phyloP scores from a whole-genome alignment of 805 yeast species.

The Jamesozyma rosinii region DNA sequence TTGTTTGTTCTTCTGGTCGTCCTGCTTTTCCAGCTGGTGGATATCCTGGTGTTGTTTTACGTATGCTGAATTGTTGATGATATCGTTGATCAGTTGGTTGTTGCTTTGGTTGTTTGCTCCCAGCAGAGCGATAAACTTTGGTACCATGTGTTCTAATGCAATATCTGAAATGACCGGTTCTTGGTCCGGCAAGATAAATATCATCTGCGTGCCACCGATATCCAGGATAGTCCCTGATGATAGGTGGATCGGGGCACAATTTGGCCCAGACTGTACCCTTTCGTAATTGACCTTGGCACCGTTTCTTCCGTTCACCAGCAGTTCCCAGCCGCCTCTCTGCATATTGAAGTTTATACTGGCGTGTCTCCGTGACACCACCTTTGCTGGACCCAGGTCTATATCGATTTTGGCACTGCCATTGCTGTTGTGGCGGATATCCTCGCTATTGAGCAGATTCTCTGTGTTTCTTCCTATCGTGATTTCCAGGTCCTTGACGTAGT shows the following conservation, averaged over 20 bases:
- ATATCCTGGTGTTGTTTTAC: constrained; percentile 10
- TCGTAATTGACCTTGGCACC: constrained; percentile 83
- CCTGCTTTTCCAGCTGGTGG: constrained; percentile 5
- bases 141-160: constrained; percentile 29
- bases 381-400: constrained; percentile 93
- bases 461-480: constrained; percentile 86
- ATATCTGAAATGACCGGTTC: constrained; percentile 52
- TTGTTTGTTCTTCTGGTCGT: constrained; percentile 1
- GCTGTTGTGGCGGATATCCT: not conserved
- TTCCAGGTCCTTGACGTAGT: constrained; percentile 69
- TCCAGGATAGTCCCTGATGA: constrained; percentile 86
- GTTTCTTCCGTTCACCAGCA: constrained; percentile 76
- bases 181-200: constrained; percentile 92
- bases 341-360: constrained; percentile 75
- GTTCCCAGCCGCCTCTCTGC: constrained; percentile 73
- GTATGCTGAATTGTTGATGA: constrained; percentile 17
- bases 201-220: constrained; percentile 97
- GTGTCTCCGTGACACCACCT: constrained; percentile 89
- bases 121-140: constrained; percentile 22
- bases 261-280: constrained; percentile 36
- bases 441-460: constrained; percentile 12
- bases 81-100: constrained; percentile 18
- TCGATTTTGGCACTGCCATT: constrained; percentile 26
- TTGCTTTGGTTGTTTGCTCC: constrained; percentile 17
- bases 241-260: constrained; percentile 44